These are phyloP conservation scores for Piloderma croceum DNA, from an alignment of 768 basidiomycete genomes.

Conservation along the genomic window DNA sequence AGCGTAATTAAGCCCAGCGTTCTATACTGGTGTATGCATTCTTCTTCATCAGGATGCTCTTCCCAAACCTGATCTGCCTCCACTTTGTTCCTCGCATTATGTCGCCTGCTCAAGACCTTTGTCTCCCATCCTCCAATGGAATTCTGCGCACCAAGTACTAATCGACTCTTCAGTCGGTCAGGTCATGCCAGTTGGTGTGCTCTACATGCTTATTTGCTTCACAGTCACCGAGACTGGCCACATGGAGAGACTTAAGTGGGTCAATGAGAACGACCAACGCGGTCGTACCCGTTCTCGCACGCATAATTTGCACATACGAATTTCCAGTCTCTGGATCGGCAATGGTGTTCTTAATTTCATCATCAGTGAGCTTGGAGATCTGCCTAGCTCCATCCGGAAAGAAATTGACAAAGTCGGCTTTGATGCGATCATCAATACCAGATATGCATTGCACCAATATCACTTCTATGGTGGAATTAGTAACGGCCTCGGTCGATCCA, in stretches of 20 bases:
- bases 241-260: constrained; percentile 7
- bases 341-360: constrained; percentile 1
- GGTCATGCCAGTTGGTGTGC: too few relatives aligned
- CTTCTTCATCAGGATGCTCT: constrained; percentile 12
- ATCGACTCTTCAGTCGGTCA: too few relatives aligned
- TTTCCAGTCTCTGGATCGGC: constrained; percentile 1
- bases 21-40: constrained; percentile 6
- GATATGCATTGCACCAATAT: constrained; percentile 1
- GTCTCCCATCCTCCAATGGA: neutral
- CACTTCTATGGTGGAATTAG: neutral
- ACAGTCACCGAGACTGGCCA: constrained; percentile 14
- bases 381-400: neutral
- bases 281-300: constrained; percentile 11
- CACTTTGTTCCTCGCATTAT: constrained; percentile 6
- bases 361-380: constrained; percentile 3
- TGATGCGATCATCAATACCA: constrained; percentile 7
- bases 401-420: neutral
- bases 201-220: too few relatives aligned
- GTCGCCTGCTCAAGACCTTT: constrained; percentile 1
- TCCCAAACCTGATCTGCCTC: constrained; percentile 8
- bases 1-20: constrained; percentile 11
- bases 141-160: too few relatives aligned
- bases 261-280: constrained; percentile 11
- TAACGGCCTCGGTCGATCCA: neutral
- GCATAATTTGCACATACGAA: constrained; percentile 5